Conservation (phyloP, 352 stramenopile species). For the Globisporangium alternatum region DNA sequence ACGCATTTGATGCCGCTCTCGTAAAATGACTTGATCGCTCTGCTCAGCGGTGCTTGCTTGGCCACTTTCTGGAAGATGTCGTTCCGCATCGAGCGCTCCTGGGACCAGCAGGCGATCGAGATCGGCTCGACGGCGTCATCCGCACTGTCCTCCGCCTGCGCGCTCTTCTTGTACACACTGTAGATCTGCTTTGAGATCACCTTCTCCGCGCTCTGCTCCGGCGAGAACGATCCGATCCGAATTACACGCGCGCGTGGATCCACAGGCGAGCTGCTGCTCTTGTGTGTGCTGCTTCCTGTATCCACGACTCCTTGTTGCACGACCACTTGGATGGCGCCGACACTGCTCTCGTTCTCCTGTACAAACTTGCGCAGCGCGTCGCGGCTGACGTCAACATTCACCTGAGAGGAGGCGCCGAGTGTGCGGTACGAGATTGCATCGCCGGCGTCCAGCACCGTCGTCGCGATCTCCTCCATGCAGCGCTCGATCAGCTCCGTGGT, state of each 20-base stretch:
- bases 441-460: constrained; percentile 49
- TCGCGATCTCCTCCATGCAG: constrained; percentile 55
- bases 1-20: constrained; percentile 42
- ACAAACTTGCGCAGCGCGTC: constrained; percentile 42
- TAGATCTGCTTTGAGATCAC: constrained; percentile 49
- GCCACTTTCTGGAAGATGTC: constrained; percentile 38
- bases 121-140: constrained; percentile 23
- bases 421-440: constrained; percentile 57
- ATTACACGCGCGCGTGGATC: constrained; percentile 55
- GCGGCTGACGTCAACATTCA: constrained; percentile 21
- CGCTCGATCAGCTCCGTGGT: constrained; percentile 22
- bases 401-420: constrained; percentile 35
- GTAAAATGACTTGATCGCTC: constrained; percentile 49
- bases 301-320: constrained; percentile 25
- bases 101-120: constrained; percentile 44
- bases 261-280: neutral
- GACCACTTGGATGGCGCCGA: constrained; percentile 41
- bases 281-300: neutral
- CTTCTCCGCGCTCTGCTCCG: constrained; percentile 6
- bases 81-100: constrained; percentile 62
- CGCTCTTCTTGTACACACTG: constrained; percentile 40
- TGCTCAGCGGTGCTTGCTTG: constrained; percentile 40
- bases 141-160: constrained; percentile 1
- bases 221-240: constrained; percentile 20
- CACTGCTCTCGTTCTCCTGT: constrained; percentile 26